phyloP scores from a whole-genome alignment of 2,329 filamentous ascomycete species.

The Colletotrichum liaoningense region DNA sequence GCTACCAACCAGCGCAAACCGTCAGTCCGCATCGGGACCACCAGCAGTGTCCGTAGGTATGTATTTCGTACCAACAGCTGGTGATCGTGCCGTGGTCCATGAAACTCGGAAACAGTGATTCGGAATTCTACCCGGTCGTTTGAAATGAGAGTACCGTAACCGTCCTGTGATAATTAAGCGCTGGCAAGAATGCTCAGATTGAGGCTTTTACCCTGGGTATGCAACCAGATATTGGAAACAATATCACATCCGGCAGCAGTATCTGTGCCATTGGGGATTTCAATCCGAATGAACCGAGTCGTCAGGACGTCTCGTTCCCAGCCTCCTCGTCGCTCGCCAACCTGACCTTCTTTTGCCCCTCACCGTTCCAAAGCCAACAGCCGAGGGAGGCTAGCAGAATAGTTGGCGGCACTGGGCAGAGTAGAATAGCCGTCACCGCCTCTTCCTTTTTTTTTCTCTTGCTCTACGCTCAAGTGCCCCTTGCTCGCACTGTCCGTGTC shows the following conservation, averaged over 20 bases:
- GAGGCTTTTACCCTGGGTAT: background rate
- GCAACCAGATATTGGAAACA: background rate
- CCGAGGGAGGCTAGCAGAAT: slow-evolving; percentile 25
- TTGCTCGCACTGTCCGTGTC: slow-evolving; percentile 36
- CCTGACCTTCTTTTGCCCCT: slow-evolving; percentile 26
- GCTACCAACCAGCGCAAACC: slow-evolving; percentile 8
- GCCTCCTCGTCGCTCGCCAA: slow-evolving; percentile 17
- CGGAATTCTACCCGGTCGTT: background rate
- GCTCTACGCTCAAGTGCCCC: background rate
- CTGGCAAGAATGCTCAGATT: background rate
- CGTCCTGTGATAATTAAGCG: background rate
- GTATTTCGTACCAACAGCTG: too few relatives aligned
- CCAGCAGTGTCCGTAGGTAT: background rate
- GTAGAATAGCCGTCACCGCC: slow-evolving; percentile 32
- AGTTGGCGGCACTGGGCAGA: slow-evolving; percentile 4
- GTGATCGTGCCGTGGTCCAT: too few relatives aligned
- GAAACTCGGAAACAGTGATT: too few relatives aligned
- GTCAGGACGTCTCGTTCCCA: slow-evolving; percentile 16
- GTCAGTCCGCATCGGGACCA: slow-evolving; percentile 1
- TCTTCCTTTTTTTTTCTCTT: slow-evolving; percentile 13
- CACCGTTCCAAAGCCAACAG: slow-evolving; percentile 29
- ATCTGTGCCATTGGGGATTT: background rate
- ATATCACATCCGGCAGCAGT: background rate
- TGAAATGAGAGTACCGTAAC: background rate
- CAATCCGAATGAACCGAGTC: background rate